Evolutionary conservation across 352 stramenopile genomes (phyloP), one percentile per base, ranked within the genome.

Genomic region (Globisporangium paroecandrum): DNA sequence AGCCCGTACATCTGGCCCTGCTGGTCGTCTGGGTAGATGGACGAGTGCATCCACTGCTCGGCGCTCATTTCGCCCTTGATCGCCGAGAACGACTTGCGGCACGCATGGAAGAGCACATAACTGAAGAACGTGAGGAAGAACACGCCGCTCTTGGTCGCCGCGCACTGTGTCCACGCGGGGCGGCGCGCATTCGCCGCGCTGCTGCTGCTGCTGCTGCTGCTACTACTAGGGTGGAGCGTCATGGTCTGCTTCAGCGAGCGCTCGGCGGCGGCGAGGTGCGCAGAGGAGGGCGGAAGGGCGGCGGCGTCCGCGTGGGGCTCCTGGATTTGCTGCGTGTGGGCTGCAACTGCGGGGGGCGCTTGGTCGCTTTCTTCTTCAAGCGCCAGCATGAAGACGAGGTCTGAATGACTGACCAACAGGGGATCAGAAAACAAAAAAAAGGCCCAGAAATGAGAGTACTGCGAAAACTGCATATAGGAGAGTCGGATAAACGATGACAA

Each of bases 41-140:
- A 55, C 43, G 86, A 92, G 55, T 83, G 80, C 59, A 94, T 89
- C 84, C 84, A 94, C 72, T 89, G 75, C 66, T 93, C 84, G 66
- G 75, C 77, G 56, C 72, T 88, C 83, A 94, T 91, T 66, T 93
- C 79, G 60, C 86, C 83, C 69, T 94, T 94, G 65, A 94, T 90
- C 54, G 83, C 81, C 25, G 86, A 92, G 71, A 94, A 94, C 18
- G 81, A 88, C 73, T 94, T 94, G 57, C 86, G 78, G 61, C 76
- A 84, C 27, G 83, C 83, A 59, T 94, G 86, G 69, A 93, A 90
- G 69, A 92, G 66, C 4, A 91, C 84, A 68, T 91, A 93, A 73
- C 84, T 93, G 66, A 89, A 81, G 70, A 94, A 94, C 18, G 86
- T 93, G 24, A 94, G 74, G 47, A 79, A 58, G 62, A 94, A 92